Percentiles rank a stretch among this genome's conserved stretches.
phyloP scores from a whole-genome alignment of 805 yeast species.

The Kuraishia cidri region DNA sequence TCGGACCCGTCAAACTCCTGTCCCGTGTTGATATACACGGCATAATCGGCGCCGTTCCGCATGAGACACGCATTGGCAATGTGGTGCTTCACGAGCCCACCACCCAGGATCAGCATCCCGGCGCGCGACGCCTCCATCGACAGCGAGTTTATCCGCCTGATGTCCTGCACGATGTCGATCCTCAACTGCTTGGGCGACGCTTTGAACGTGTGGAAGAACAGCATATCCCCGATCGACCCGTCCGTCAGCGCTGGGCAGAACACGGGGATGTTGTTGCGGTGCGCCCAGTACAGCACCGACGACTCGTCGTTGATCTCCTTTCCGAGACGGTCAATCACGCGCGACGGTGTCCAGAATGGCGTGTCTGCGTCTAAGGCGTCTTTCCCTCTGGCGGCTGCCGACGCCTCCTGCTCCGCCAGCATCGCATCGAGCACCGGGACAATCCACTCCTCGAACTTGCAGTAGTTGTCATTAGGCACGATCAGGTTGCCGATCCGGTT shows the following conservation, averaged over 20 bases:
- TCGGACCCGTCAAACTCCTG: conserved; percentile 99
- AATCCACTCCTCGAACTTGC: conserved; percentile 97
- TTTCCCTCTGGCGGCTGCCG: conserved; percentile 41
- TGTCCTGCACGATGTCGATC: conserved; percentile 90
- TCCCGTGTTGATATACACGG: conserved; percentile 95
- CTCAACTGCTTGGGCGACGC: conserved; percentile 85
- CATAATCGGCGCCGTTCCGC: conserved; percentile 99
- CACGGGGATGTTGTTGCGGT: conserved; percentile 90
- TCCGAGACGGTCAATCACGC: conserved; percentile 86
- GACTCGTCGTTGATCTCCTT: conserved; percentile 91
- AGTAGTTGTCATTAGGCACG: conserved; percentile 97
- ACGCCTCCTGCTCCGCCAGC: conserved; percentile 81
- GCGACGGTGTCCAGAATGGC: conserved; percentile 91
- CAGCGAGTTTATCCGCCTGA: conserved; percentile 83
- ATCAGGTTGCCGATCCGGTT: conserved; percentile 95
- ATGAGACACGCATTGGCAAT: conserved; percentile 96
- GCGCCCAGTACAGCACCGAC: conserved; percentile 96
- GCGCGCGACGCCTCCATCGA: conserved; percentile 93
- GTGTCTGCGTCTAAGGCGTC: conserved; percentile 57
- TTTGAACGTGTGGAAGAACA: conserved; percentile 96
- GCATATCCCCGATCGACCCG: conserved; percentile 98
- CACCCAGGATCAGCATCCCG: conserved; percentile 95
- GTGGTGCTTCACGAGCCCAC: conserved; percentile 95
- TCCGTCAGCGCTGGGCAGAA: conserved; percentile 98
- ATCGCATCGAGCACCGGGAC: conserved; percentile 86